phyloP scores from a whole-genome alignment of 2,329 filamentous ascomycete genomes.

The Didymella pomorum region DNA sequence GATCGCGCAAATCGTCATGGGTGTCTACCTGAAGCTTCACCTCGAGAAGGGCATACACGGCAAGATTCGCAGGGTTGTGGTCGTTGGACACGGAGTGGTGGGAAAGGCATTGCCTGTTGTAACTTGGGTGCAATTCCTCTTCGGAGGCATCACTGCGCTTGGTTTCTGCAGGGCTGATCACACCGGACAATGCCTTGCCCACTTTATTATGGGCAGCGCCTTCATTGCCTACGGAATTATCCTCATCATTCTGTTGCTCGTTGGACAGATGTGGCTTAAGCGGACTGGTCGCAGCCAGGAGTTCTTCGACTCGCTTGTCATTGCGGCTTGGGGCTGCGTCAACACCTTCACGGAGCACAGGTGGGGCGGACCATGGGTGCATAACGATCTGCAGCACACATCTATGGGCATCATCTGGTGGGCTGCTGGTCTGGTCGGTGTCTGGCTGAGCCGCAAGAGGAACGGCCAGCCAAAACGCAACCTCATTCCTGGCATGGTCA shows the following conservation, averaged over 20 bases:
- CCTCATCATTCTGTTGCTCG: slow-evolving; percentile 83
- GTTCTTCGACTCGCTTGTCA: slow-evolving; percentile 92
- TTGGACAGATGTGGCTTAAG: slow-evolving; percentile 87
- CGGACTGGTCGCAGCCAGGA: slow-evolving; percentile 88
- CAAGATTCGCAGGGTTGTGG: slow-evolving; percentile 75
- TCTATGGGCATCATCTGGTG: slow-evolving; percentile 99
- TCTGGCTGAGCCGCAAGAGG: slow-evolving; percentile 88
- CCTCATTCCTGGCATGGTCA: slow-evolving; percentile 89
- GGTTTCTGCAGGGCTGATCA: slow-evolving; percentile 95
- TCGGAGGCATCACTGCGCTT: slow-evolving; percentile 89
- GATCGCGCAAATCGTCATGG: slow-evolving; percentile 77
- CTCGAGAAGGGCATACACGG: slow-evolving; percentile 84
- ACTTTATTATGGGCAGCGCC: slow-evolving; percentile 98
- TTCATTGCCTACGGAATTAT: slow-evolving; percentile 95
- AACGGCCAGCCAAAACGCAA: slow-evolving; percentile 90
- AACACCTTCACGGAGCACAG: slow-evolving; percentile 98
- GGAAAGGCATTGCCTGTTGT: slow-evolving; percentile 88
- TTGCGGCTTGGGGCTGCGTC: slow-evolving; percentile 93
- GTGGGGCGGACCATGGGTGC: slow-evolving; percentile 89
- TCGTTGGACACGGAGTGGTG: slow-evolving; percentile 77
- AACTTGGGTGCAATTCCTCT: slow-evolving; percentile 92
- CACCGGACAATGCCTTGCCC: slow-evolving; percentile 87
- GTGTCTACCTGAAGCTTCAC: slow-evolving; percentile 88
- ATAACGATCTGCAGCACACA: slow-evolving; percentile 96
- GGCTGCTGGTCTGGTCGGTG: slow-evolving; percentile 87